Evolutionary conservation across 2,329 filamentous ascomycete genomes (phyloP), one percentile per base, ranked within the genome.

Genomic region (Neonectria magnoliae): DNA sequence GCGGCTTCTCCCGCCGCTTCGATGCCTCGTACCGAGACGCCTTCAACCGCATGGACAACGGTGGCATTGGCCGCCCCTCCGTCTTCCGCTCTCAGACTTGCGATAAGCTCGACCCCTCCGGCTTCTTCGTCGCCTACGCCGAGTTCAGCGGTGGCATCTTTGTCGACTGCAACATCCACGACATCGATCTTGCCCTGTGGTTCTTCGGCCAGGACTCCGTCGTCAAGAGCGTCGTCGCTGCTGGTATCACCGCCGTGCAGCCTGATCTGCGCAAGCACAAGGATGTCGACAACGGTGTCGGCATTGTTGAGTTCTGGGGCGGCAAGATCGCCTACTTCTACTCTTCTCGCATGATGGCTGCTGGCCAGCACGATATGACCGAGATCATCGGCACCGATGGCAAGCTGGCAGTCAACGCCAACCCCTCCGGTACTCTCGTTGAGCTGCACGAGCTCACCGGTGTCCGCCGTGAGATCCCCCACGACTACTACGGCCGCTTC

Each of bases 131-230:
- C 59, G 81, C 84, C 31, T 92, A 91, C 77, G 88, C 90, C 13
- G 81, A 88, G 70, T 89, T 86, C 78, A 86, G 82, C 2, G 90
- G 90, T 36, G 89, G 89, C 22, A 90, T 91, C 74, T 92, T 92
- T 70, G 90, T 91, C 62, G 90, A 92, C 80, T 90, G 87, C 79
- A 88, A 86, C 56, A 88, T 92, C 72, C 90, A 92, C 80, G 90
- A 92, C 71, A 91, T 92, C 52, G 76, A 78, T 55, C 72, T 78
- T 31, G 71, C 76, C 0, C 65, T 78, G 31, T 78, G 76, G 76
- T 78, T 76, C 68, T 75, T 78, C 41, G 75, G 73, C 45, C 71
- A 77, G 38, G 73, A 78, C 56, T 72, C 68, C 2, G 68, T 76
- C 5, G 71, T 76, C 57, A 78, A 78, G 67, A 75, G 69, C 42